phyloP scores from a whole-genome alignment of 371 early-diverging fungal genomes.

The Neoconidiobolus thromboides region DNA sequence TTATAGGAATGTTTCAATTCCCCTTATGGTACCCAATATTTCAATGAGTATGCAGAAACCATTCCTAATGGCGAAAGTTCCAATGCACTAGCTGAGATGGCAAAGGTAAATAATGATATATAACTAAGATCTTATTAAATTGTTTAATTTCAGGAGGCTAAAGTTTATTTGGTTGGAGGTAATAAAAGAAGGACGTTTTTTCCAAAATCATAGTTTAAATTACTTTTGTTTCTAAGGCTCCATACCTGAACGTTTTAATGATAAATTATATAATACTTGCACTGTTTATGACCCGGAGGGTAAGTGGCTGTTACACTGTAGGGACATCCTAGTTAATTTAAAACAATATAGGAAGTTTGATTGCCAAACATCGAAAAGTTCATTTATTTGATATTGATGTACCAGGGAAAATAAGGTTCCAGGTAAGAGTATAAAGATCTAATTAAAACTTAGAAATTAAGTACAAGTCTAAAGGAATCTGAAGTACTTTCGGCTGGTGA shows the following conservation, averaged over 20 bases:
- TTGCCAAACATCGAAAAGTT: constrained; percentile 54
- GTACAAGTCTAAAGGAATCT: constrained; percentile 36
- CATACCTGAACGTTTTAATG: constrained; percentile 57
- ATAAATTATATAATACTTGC: constrained; percentile 72
- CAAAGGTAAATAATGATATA: constrained; percentile 25
- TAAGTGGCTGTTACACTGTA: constrained; percentile 5
- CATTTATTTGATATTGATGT: constrained; percentile 94
- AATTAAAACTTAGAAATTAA: neutral
- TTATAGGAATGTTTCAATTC: constrained; percentile 85
- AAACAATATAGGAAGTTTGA: constrained; percentile 16
- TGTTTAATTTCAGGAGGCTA: constrained; percentile 31
- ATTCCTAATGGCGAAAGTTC: constrained; percentile 34
- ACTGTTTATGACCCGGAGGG: constrained; percentile 73
- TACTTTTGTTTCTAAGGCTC: constrained; percentile 46
- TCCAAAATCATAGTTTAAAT: constrained; percentile 11
- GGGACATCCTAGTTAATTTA: neutral
- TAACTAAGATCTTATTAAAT: neutral
- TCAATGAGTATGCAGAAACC: constrained; percentile 55
- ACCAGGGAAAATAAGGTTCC: constrained; percentile 75
- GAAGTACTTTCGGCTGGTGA: constrained; percentile 62
- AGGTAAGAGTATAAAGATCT: constrained; percentile 13
- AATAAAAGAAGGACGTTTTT: neutral
- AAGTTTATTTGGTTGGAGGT: constrained; percentile 54
- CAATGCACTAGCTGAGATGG: constrained; percentile 54
- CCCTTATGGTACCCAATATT: constrained; percentile 79